Base-by-base conservation (phyloP, 2,329 filamentous ascomycete genomes). In the Aspergillus pseudonomiae region DNA sequence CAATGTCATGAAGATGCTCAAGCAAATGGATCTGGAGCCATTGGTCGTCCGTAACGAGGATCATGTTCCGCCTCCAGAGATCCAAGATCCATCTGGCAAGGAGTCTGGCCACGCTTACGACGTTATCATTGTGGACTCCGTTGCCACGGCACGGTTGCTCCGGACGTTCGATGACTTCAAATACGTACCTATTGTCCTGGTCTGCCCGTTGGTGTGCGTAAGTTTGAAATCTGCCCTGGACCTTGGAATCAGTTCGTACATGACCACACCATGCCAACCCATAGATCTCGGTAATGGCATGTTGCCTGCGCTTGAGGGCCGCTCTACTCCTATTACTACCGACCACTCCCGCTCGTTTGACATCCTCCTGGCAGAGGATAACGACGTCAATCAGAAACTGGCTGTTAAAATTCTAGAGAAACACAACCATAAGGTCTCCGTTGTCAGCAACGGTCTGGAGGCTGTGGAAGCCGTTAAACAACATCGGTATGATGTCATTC, bases 371-470 rank as follows among this genome's bases (percentile, higher is more conserved):
- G 95, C 94, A 12, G 95, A 99, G 79, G 95, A 99, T 81, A 99
- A 99, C 76, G 90, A 93, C 19, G 94, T 99, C 75, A 99, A 99
- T 77, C 95, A 99, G 79, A 90, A 94, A 71, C 83, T 98, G 58
- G 95, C 95, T 0, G 94, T 97, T 71, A 97, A 97, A 84, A 98
- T 98, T 69, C 84, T 99, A 34, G 93, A 97, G 79, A 97, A 97
- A 79, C 97, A 97, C 78, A 94, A 97, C 74, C 80, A 81, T 65
- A 79, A 79, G n/a, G 79, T 81, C 11, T 81, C 80, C 1, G 95
- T 99, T 28, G 95, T 97, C 50, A 93, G 94, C 72, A 99, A 99
- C 75, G 95, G 95, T 65, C 86, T 94, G 68, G 94, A 98, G 75
- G 95, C 95, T 1, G 89, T 98, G 16, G 91, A 97, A 74, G 89